These are phyloP conservation scores for Cyclanthera cordifolia DNA, from an alignment of 306 rosid species.

Conservation along the genomic window DNA sequence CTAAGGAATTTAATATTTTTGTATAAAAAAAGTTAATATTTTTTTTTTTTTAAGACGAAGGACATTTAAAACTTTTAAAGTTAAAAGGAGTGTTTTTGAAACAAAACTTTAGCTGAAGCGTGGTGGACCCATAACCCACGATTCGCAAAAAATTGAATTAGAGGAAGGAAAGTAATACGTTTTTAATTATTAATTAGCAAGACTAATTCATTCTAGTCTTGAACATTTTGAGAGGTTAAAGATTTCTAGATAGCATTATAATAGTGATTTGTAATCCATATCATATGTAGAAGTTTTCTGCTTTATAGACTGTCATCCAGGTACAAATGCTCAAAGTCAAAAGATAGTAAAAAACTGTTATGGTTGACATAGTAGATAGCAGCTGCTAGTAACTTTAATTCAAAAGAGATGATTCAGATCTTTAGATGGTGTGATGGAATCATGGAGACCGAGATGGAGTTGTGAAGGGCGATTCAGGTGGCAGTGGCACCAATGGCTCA, in stretches of 20 bases:
- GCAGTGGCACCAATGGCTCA: constrained; percentile 23
- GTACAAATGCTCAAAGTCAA: background rate
- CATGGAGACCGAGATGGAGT: constrained; percentile 19
- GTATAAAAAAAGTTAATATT: no score
- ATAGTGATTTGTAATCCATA: background rate
- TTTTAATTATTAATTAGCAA: background rate
- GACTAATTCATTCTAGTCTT: background rate
- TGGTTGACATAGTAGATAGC: background rate
- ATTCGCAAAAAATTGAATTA: no score
- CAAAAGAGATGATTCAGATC: background rate
- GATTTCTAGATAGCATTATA: background rate
- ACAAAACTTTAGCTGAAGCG: no score
- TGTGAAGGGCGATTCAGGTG: constrained; percentile 17
- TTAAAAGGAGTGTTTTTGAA: no score
- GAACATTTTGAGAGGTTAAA: background rate
- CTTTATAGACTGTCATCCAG: background rate
- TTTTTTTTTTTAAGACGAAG: no score
- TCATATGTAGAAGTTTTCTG: background rate
- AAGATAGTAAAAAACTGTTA: background rate
- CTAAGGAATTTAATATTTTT: no score
- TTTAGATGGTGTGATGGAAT: constrained; percentile 8
- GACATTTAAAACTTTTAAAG: no score
- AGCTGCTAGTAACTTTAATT: background rate
- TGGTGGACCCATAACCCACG: no score
- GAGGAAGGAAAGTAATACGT: no score